These are phyloP conservation scores for Scleroderma citrinum DNA, from an alignment of 768 basidiomycete genomes.

Conservation along the genomic window DNA sequence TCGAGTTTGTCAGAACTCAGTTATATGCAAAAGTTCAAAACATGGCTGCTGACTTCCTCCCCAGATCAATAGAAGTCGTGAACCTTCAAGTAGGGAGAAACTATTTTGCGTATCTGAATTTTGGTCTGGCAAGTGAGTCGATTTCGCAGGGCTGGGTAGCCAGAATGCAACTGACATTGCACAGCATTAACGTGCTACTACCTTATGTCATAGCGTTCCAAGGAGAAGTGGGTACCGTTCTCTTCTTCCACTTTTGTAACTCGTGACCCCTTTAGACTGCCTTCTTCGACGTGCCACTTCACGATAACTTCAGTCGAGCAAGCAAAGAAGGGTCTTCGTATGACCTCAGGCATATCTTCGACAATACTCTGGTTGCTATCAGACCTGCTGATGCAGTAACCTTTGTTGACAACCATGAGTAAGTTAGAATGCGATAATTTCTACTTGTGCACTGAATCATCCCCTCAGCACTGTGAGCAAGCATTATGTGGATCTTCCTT, in stretches of 20 bases:
- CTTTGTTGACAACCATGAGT: slow-evolving; percentile 91
- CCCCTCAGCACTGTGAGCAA: slow-evolving; percentile 52
- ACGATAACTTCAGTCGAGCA: slow-evolving; percentile 76
- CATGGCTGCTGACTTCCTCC: neutral
- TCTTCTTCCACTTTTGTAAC: neutral
- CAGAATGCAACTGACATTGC: neutral
- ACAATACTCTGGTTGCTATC: slow-evolving; percentile 58
- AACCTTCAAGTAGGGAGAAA: slow-evolving; percentile 34
- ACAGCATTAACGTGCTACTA: slow-evolving; percentile 44
- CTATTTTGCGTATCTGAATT: slow-evolving; percentile 76
- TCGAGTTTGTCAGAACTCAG: slow-evolving; percentile 51
- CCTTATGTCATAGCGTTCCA: slow-evolving; percentile 56
- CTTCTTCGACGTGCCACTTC: slow-evolving; percentile 90
- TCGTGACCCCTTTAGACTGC: slow-evolving; percentile 47
- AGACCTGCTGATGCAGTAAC: slow-evolving; percentile 82
- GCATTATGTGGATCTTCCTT: slow-evolving; percentile 1
- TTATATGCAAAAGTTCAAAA: neutral
- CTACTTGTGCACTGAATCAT: neutral
- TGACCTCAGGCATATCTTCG: slow-evolving; percentile 72
- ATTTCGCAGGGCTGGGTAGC: neutral
- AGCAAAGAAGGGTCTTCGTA: slow-evolving; percentile 60
- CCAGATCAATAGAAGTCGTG: slow-evolving; percentile 51
- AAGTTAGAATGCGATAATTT: slow-evolving; percentile 20
- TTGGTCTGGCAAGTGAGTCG: slow-evolving; percentile 67
- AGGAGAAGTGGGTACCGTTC: slow-evolving; percentile 47